Evolutionary conservation across 176 grass and related monocot genomes (phyloP), one percentile per base, ranked within the genome.

Genomic region (Leersia perrieri): DNA sequence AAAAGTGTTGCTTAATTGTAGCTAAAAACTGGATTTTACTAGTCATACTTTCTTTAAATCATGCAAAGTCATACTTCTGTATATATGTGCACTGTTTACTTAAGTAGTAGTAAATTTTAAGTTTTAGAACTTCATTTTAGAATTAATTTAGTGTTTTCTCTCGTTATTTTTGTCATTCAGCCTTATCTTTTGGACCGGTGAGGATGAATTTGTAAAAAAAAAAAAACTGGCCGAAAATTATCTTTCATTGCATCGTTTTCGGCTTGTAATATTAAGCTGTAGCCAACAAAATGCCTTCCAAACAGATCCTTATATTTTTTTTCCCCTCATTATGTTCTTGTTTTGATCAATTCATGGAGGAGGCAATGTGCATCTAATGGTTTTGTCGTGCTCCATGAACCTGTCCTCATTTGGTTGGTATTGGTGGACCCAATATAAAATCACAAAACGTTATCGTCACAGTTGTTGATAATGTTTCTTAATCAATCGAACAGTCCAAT

Each of bases 401-500:
- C 67, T n/a, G n/a, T 36, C 47, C 15, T 23, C 15, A 32, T 16
- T 34, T 44, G 28, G 66, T 44, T 66, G 26, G 13, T 20, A 58
- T 44, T 66, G 26, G 13, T 20, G 33, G 66, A 42, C 73, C 31
- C 79, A 12, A 66, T 32, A n/a, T n/a, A 22, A 38, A 9, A 5
- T 51, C 18, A 5, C 5, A 58, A 26, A 78, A 44, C 29, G 51
- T 79, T 66, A 83, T 83, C 86, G 67, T 60, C 45, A 31, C 3
- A 36, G 14, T 73, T 88, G 60, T 83, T 83, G 76, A 76, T 39
- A 30, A 3, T 64, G 62, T 87, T 77, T 53, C 23, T 64, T 63
- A 69, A 41, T 82, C 22, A 11, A 60, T 7, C 10, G 18, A 33
- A n/a, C 44, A 65, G 49, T 53, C 69, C 69, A 28, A 20, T 14